Base-by-base conservation (phyloP, 2,329 filamentous ascomycete genomes). In the Allantophomopsis cytisporea region DNA sequence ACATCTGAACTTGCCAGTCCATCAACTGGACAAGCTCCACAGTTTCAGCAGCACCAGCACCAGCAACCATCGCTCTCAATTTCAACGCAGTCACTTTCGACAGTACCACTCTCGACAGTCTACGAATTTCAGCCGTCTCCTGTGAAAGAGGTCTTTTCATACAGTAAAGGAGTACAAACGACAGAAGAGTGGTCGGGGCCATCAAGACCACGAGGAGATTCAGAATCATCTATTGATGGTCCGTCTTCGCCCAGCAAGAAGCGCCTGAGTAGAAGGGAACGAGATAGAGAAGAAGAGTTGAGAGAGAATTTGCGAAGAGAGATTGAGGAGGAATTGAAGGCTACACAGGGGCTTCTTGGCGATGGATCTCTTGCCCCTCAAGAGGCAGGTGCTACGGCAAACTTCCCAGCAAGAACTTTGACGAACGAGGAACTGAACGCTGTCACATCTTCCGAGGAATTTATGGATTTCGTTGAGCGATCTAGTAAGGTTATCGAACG, bases 401-500 rank as follows among this genome's bases (percentile, higher is more conserved):
- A 79, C 46, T 94, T 85, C 52, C 88, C 89, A 2, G 76, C 82
- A 37, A 76, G 89, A 52, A 77, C 80, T 23, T 69, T 98, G 37
- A 87, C 79, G 2, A 67, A 73, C 13, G 91, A 96, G 51, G 93
- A 98, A 58, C 66, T 95, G 31, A 78, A 83, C 48, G 91, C 89
- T 5, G 87, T 96, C 18, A 91, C 86, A 17, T 83, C 83, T 40
- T 95, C 89, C 1, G 79, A 89, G 21, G 91, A 96, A 38, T 98
- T 98, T 56, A 71, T 91, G 44, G 86, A 94, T 50, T 98, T 98
- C 54, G 77, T 98, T 21, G 91, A 98, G 53, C 76, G 86, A 50
- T 95, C 89, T 16, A 94, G 86, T 41, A 98, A 96, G 61, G 88
- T 98, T 37, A 89, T 98, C 50, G 91, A 98, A 63, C 77, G 91